Conservation (phyloP, 1,139 yeast species). For the Debaryomyces nepalensis region DNA sequence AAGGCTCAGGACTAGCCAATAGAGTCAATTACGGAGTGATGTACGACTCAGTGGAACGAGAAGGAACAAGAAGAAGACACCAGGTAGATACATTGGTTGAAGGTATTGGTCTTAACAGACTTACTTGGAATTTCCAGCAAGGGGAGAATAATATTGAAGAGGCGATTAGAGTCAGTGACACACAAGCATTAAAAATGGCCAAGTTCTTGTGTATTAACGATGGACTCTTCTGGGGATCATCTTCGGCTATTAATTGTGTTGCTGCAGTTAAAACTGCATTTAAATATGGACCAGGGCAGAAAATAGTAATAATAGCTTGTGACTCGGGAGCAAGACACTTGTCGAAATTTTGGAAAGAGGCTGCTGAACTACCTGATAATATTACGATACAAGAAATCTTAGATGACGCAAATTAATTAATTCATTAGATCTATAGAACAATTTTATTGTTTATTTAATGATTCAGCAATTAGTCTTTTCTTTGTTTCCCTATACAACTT, state of each 20-base stretch:
- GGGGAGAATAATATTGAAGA: conserved; percentile 78
- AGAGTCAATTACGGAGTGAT: conserved; percentile 87
- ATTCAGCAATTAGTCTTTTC: conserved; percentile 27
- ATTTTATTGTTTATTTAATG: conserved; percentile 15
- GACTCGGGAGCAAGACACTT: conserved; percentile 91
- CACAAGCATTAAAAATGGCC: conserved; percentile 87
- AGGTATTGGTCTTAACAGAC: conserved; percentile 88
- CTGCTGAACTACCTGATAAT: conserved; percentile 39
- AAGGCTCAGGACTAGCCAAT: conserved; percentile 89
- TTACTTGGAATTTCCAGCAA: conserved; percentile 77
- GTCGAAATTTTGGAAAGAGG: conserved; percentile 89
- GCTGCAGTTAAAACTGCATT: conserved; percentile 77
- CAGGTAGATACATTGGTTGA: conserved; percentile 95
- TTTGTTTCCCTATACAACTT: conserved; percentile 49
- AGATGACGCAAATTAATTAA: conserved; percentile 6
- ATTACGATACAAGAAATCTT: conserved; percentile 38
- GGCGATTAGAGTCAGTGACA: conserved; percentile 77
- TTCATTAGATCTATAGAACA: conserved; percentile 4
- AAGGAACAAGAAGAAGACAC: conserved; percentile 92
- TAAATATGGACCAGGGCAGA: conserved; percentile 63
- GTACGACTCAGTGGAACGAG: conserved; percentile 87
- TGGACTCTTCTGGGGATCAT: conserved; percentile 89
- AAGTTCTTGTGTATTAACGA: conserved; percentile 77
- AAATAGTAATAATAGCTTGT: conserved; percentile 86
- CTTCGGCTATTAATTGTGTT: conserved; percentile 90